Percentiles rank a stretch among this genome's conserved stretches.
These are phyloP conservation scores for Bassia scoparia DNA, from an alignment of 148 eudicot genomes.

Conservation along the genomic window DNA sequence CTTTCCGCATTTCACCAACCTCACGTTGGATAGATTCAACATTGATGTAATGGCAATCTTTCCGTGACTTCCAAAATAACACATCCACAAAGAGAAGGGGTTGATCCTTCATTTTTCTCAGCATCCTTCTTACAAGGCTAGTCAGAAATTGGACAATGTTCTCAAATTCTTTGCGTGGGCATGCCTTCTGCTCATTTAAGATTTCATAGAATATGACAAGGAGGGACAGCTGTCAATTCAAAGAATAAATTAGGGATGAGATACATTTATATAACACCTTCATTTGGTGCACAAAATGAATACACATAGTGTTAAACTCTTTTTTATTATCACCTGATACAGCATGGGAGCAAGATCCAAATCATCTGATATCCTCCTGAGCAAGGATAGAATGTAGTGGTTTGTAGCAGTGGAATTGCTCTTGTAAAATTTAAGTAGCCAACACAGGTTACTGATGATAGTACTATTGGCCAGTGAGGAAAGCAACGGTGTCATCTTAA, in stretches of 20 bases:
- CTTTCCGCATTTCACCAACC: conserved; percentile 61
- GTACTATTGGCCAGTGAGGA: conserved; percentile 61
- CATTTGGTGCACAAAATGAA: not conserved
- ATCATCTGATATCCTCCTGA: conserved; percentile 84
- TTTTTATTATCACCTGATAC: conserved; percentile 64
- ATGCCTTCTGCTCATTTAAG: conserved; percentile 78
- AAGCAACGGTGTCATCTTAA: conserved; percentile 66
- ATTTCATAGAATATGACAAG: conserved; percentile 68
- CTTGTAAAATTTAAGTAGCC: conserved; percentile 86
- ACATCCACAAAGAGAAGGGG: conserved; percentile 94
- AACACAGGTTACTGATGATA: conserved; percentile 63
- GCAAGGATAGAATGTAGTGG: conserved; percentile 68
- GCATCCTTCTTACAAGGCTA: conserved; percentile 80
- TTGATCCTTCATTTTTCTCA: conserved; percentile 78
- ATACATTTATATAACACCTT: conserved; percentile 12
- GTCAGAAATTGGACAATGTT: conserved; percentile 67
- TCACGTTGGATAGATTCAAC: conserved; percentile 63
- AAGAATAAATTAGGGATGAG: conserved; percentile 22
- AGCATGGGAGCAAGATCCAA: conserved; percentile 93
- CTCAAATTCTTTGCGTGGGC: conserved; percentile 70
- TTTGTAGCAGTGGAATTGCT: conserved; percentile 74
- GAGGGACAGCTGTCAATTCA: conserved; percentile 64
- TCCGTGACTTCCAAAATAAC: conserved; percentile 80
- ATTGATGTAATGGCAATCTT: conserved; percentile 80
- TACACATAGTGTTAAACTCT: not conserved